Evolutionary conservation across 139 green algal species (phyloP), one percentile per base, ranked within the genome.

Genomic region (Tetratostichococcus sp.): DNA sequence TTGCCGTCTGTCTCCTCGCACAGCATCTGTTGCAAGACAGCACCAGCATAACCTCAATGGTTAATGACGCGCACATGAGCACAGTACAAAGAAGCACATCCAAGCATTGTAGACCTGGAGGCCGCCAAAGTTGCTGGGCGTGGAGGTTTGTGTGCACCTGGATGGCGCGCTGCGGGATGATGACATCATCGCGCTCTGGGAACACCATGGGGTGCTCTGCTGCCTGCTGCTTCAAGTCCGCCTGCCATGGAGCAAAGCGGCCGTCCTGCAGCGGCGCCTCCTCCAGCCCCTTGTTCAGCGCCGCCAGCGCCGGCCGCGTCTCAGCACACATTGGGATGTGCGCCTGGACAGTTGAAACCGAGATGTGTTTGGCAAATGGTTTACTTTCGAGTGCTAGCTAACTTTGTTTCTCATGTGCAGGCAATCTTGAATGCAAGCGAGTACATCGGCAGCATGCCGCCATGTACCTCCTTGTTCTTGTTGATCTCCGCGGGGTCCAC

Each of bases 391-490:
- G n/a, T n/a, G n/a, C n/a, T n/a, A n/a, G n/a, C n/a, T n/a, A n/a
- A n/a, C n/a, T n/a, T n/a, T n/a, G n/a, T n/a, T n/a, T n/a, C n/a
- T n/a, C n/a, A n/a, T n/a, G n/a, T n/a, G n/a, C n/a, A n/a, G n/a
- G n/a, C n/a, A n/a, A n/a, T n/a, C n/a, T n/a, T n/a, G n/a, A n/a
- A n/a, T n/a, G n/a, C n/a, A n/a, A n/a, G n/a, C n/a, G n/a, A n/a
- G n/a, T n/a, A n/a, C n/a, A n/a, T n/a, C n/a, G n/a, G n/a, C n/a
- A n/a, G n/a, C n/a, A n/a, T n/a, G n/a, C n/a, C n/a, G n/a, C n/a
- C n/a, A n/a, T n/a, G n/a, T n/a, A n/a, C n/a, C 14, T 88, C 42
- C 90, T 99, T 99, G 96, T 99, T 99, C 91, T 99, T 99, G 83
- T 91, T 75, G 79, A 99, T 97, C 89, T 99, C 95, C 2, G 96